Base-by-base conservation (phyloP, 2,329 filamentous ascomycete species). In the Talaromyces sp. region DNA sequence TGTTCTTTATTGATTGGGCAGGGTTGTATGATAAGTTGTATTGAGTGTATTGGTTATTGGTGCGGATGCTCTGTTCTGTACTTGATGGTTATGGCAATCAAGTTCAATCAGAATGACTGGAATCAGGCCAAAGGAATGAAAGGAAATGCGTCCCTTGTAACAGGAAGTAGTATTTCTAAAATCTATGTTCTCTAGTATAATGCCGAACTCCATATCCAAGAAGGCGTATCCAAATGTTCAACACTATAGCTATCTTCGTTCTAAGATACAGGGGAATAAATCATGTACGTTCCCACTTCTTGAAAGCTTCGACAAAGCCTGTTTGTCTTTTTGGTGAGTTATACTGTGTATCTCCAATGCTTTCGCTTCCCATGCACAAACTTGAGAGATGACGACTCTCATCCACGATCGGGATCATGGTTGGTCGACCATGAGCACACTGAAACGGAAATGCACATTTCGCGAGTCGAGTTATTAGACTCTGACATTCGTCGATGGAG, bases 401-500 rank as follows among this genome's bases (percentile, higher is more conserved):
- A 65, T 78, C 76, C 45, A 79, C 69, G 43, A 83, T 71, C 10
- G 81, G 80, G 17, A 82, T 71, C 77, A 83, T 81, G 27, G 80
- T 81, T 11, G 81, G 81, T 49, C 82, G 76, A 36, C 82, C 82
- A 72, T 84, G 82, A 19, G 82, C 82, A 67, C 82, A 84, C 61
- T 83, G 80, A 65, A 83, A 83, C 0, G 82, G 82, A 66, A 84
- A 81, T 7, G 72, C 75, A 66, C 81, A 83, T 15, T 65, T 69
- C 13, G 80, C 71, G 11, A 84, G 72, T 19, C 72, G 71, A 5
- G 68, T 64, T 4, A 83, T 68, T 17, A 83, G 69, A 31, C 67
- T 70, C 64, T 73, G 66, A 65, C 80, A 82, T 65, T 83, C 78
- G 5, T 72, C 69, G 2, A 70, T 62, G 6, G 69, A 72, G 54